Conservation (phyloP, 768 basidiomycete species). For the Imleria badia region DNA sequence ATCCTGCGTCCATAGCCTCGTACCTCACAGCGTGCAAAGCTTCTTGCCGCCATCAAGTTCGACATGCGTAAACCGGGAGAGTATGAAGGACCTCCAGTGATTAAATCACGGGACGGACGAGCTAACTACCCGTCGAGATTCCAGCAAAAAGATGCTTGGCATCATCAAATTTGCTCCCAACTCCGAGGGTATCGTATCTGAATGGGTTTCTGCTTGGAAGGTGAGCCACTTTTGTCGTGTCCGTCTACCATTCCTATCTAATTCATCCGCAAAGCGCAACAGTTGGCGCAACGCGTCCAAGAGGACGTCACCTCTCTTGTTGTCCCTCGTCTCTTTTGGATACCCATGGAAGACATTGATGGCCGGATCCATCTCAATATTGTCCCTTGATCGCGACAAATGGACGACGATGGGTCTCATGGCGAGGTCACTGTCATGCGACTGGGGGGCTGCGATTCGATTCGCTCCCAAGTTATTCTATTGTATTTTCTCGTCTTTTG, state of each 20-base stretch:
- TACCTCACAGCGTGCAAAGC: slow-evolving; percentile 23
- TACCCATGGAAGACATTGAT: no score
- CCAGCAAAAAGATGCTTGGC: not conserved
- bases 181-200: slow-evolving; percentile 1
- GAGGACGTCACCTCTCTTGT: no score
- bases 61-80: not conserved
- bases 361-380: no score
- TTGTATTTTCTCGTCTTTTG: no score
- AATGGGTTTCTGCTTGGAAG: slow-evolving; percentile 6
- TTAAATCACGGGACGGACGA: not conserved
- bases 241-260: not conserved
- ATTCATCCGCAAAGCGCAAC: not conserved
- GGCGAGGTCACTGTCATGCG: no score
- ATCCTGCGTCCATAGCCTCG: slow-evolving; percentile 8
- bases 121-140: not conserved
- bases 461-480: no score
- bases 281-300: not conserved
- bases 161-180: not conserved
- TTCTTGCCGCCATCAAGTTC: not conserved
- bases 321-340: no score
- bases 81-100: not conserved
- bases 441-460: no score
- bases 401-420: no score
- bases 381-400: no score
- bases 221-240: not conserved